These are phyloP conservation scores for Candida multigemmis DNA, from an alignment of 805 yeast genomes.

Conservation along the genomic window DNA sequence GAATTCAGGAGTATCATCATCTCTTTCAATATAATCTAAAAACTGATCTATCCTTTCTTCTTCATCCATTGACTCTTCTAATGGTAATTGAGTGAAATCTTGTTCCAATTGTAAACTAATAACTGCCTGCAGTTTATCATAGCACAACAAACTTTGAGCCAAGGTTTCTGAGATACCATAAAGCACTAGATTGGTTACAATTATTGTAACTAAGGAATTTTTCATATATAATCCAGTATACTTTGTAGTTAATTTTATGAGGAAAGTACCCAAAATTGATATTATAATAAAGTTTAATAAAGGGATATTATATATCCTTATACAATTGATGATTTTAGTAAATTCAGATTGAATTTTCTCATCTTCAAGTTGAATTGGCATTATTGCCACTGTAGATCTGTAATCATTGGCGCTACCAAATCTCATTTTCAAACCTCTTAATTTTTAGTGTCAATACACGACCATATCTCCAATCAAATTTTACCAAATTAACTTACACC, in stretches of 20 bases:
- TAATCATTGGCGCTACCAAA: neutral
- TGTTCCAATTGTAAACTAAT: conserved; percentile 10
- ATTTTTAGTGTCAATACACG: conserved; percentile 2
- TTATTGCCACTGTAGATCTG: conserved; percentile 3
- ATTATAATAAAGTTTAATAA: conserved; percentile 47
- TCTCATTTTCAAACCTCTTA: neutral
- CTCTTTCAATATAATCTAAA: conserved; percentile 24
- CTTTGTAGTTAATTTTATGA: conserved; percentile 44
- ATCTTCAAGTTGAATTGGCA: conserved; percentile 15
- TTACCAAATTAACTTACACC: conserved; percentile 10
- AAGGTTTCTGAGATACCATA: conserved; percentile 87
- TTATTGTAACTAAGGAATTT: conserved; percentile 67
- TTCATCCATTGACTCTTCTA: conserved; percentile 2
- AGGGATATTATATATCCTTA: conserved; percentile 42
- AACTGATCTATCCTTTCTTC: conserved; percentile 14
- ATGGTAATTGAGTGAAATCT: conserved; percentile 11
- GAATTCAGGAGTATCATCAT: conserved; percentile 10
- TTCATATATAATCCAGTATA: conserved; percentile 54
- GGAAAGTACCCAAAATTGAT: conserved; percentile 35
- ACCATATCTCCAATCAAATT: conserved; percentile 24
- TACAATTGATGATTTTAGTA: conserved; percentile 17
- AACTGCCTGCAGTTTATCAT: conserved; percentile 11
- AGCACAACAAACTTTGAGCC: conserved; percentile 61
- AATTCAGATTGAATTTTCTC: conserved; percentile 5
- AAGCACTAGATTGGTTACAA: conserved; percentile 69